Evolutionary conservation across 2,329 filamentous ascomycete species (phyloP).

Genomic region (Teratosphaeria viscida): DNA sequence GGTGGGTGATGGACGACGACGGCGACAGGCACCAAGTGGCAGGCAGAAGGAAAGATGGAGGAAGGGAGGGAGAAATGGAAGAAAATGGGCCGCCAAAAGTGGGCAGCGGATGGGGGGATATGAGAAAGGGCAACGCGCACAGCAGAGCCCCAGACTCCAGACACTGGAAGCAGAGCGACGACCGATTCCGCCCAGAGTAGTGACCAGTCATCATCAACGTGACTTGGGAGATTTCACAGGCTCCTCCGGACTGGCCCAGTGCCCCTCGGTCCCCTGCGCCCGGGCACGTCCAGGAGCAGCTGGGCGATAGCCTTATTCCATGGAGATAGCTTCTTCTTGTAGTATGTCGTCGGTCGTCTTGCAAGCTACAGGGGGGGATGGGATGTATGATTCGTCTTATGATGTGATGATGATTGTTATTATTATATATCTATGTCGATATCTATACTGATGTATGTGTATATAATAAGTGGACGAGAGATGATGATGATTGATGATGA

Average conservation of each 20-base stretch:
- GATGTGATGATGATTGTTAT: too few species aligned
- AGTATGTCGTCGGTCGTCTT: too few species aligned
- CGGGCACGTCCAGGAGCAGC: background rate
- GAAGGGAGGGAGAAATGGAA: background rate
- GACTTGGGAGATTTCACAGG: background rate
- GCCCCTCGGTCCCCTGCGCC: background rate
- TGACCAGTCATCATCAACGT: background rate
- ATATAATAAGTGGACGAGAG: too few species aligned
- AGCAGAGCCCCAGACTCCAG: background rate
- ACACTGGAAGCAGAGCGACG: too few species aligned
- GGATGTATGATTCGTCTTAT: too few species aligned
- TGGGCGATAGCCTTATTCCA: too few species aligned
- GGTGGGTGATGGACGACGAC: conserved; percentile 2
- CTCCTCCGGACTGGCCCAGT: background rate
- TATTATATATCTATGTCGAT: too few species aligned
- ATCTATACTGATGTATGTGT: too few species aligned
- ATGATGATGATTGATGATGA: too few species aligned
- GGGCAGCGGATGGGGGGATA: background rate
- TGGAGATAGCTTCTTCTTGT: too few species aligned
- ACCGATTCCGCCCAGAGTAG: background rate
- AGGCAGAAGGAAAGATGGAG: conserved; percentile 3
- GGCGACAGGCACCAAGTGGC: background rate
- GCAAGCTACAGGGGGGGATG: background rate
- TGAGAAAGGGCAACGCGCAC: background rate
- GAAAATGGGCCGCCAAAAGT: background rate